Percentiles rank a stretch among this genome's conserved stretches.
phyloP scores from a whole-genome alignment of 2,329 filamentous ascomycete species.

The Falciphora oryzae region DNA sequence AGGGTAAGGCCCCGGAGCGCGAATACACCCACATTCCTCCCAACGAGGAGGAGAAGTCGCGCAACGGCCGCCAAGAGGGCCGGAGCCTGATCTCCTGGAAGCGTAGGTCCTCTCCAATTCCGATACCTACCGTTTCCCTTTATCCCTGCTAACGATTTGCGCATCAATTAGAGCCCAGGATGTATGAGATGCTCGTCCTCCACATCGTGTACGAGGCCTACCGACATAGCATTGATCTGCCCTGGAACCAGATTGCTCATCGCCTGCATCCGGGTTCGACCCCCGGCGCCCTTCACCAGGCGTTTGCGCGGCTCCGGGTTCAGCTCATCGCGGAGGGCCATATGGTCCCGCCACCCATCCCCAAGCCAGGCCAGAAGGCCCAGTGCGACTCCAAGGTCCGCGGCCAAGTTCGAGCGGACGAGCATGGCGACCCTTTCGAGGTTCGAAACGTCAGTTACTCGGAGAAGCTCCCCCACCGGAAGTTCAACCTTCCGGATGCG shows the following conservation, averaged over 20 bases:
- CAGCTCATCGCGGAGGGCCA: slow-evolving; percentile 33
- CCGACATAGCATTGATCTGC: slow-evolving; percentile 26
- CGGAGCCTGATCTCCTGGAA: slow-evolving; percentile 37
- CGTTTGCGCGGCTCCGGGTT: slow-evolving; percentile 29
- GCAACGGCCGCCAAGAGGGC: slow-evolving; percentile 27
- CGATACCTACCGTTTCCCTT: too few relatives aligned
- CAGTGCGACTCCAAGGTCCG: slow-evolving; percentile 23
- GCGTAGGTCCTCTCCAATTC: slow-evolving; percentile 27
- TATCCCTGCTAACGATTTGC: too few relatives aligned
- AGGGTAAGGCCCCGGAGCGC: slow-evolving; percentile 8
- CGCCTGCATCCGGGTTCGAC: slow-evolving; percentile 35
- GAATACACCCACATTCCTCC: slow-evolving; percentile 15
- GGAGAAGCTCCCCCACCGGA: slow-evolving; percentile 27
- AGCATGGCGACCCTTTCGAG: slow-evolving; percentile 19
- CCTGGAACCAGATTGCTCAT: slow-evolving; percentile 35
- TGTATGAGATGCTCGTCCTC: slow-evolving; percentile 39
- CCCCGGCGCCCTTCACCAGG: slow-evolving; percentile 32
- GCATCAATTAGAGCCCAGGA: slow-evolving; percentile 32
- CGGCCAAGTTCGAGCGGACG: slow-evolving; percentile 26
- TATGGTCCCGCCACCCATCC: slow-evolving; percentile 31
- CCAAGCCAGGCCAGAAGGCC: slow-evolving; percentile 20
- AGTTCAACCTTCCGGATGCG: slow-evolving; percentile 25
- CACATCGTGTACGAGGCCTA: slow-evolving; percentile 34
- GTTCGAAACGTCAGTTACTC: slow-evolving; percentile 26
- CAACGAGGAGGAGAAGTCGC: slow-evolving; percentile 12